Percentiles rank a stretch among this genome's conserved stretches.
These are phyloP conservation scores for Acacia concinna DNA, from an alignment of 331 rosid genomes.

Conservation along the genomic window DNA sequence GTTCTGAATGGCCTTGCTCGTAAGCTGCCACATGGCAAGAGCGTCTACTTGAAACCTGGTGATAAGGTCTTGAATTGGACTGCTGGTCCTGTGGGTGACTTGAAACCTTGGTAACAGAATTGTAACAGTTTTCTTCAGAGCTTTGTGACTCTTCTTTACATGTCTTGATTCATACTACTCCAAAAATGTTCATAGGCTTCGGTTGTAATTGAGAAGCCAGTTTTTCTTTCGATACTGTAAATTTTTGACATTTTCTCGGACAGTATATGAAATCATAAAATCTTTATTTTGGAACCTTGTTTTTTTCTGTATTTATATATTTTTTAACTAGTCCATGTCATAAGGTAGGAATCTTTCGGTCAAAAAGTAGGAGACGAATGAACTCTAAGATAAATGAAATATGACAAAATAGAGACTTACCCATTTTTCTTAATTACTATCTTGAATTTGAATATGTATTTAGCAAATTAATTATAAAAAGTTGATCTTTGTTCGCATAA, in stretches of 20 bases:
- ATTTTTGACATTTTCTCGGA: constrained; percentile 31
- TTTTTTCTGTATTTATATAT: background rate
- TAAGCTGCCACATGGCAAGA: constrained; percentile 72
- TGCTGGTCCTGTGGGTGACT: constrained; percentile 85
- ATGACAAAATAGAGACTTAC: too few species aligned
- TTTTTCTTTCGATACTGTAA: constrained; percentile 28
- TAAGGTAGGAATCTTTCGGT: too few species aligned
- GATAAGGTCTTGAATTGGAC: constrained; percentile 84
- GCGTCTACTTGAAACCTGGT: constrained; percentile 62
- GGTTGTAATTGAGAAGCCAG: constrained; percentile 32
- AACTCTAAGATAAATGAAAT: too few species aligned
- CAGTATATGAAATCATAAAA: constrained; percentile 25
- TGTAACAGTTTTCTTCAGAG: constrained; percentile 18
- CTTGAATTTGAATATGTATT: too few species aligned
- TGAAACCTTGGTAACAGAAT: constrained; percentile 80
- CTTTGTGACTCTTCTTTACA: constrained; percentile 22
- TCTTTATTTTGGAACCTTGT: constrained; percentile 24
- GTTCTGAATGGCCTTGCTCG: constrained; percentile 92
- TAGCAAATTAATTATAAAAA: too few species aligned
- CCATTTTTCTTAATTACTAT: too few species aligned
- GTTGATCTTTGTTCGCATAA: too few species aligned
- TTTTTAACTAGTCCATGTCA: too few species aligned
- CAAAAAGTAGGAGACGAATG: too few species aligned
- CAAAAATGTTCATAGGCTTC: constrained; percentile 35
- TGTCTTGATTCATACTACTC: constrained; percentile 11